Percentiles rank a stretch among this genome's conserved stretches.
These are phyloP conservation scores for Buxus sempervirens DNA, from an alignment of 164 flowering plant species.

Conservation along the genomic window DNA sequence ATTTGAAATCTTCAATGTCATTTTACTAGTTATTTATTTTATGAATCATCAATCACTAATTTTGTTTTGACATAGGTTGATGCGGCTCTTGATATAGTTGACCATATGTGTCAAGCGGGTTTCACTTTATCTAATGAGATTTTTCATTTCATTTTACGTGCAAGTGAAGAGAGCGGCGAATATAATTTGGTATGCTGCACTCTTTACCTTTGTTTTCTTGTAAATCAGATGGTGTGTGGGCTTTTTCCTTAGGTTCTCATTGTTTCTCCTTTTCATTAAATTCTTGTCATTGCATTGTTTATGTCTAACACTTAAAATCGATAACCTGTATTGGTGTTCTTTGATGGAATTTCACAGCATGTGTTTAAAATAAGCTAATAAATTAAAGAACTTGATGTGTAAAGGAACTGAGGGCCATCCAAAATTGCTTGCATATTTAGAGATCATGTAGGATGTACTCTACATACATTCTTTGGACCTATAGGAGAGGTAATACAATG, in stretches of 20 bases:
- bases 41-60: background rate
- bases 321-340: no score
- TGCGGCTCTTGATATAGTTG: conserved; percentile 66
- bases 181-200: conserved; percentile 56
- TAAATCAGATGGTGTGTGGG: background rate
- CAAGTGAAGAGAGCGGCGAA: conserved; percentile 56
- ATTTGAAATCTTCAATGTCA: background rate
- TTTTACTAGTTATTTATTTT: background rate
- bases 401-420: no score
- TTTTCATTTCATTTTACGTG: conserved; percentile 46
- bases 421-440: no score
- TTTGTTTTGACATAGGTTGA: conserved; percentile 48
- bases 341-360: no score
- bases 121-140: conserved; percentile 37
- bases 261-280: background rate
- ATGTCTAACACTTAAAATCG: no score
- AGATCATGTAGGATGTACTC: no score
- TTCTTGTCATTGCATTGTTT: no score
- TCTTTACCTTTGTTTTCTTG: conserved; percentile 4
- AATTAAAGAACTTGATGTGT: no score
- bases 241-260: background rate
- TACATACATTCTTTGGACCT: no score
- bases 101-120: conserved; percentile 52
- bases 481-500: no score
- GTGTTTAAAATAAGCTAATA: no score